Evolutionary conservation across 1,284 basidiomycete species (phyloP), one percentile per base, ranked within the genome.

Genomic region (Apiotrichum mycotoxinovorans): DNA sequence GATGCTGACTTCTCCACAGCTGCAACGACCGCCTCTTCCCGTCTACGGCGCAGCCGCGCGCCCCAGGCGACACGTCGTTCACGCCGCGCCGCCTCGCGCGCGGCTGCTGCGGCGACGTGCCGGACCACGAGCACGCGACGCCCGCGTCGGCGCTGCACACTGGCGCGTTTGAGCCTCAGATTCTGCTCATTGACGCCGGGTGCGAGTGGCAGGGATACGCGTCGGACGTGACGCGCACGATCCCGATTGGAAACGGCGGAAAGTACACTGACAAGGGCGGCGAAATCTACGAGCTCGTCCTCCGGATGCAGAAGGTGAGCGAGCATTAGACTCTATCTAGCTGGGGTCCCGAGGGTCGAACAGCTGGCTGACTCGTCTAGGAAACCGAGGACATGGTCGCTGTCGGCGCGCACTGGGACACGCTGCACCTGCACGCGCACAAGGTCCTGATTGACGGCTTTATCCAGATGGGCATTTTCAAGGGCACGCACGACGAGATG

Each of bases 131-230:
- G 27, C 71, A 72, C 54, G 56, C 57, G 7, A 63, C 56, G 1
- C 49, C 66, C 4, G 47, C 65, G 0, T 42, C 44, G 4, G 40
- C 41, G 4, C 61, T 66, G 17, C 69, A 73, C 60, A 41, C 54
- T 9, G 65, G 57, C 7, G 58, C 68, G 1, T 76, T 77, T 53
- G 70, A 79, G 12, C 87, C 90, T 0, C 89, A 92, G 71, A 87
- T 93, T 4, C 80, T 96, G 5, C 83, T 95, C 40, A 91, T 95
- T 60, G 92, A 96, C 68, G 91, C 91, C 1, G 91, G 91, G 0
- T 91, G 90, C 67, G 92, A 96, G 76, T 92, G 85, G 85, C 80
- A 85, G 44, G 87, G 73, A 12, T 75, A 75, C 58, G 74, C 74
- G 0, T 70, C 72, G 4, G 76, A 77, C 58, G 70, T 79, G 33